A percentile compares a stretch with the other conserved stretches of the same genome.
Conservation (phyloP, 1,284 basidiomycete genomes). For the Volvariella volvacea region DNA sequence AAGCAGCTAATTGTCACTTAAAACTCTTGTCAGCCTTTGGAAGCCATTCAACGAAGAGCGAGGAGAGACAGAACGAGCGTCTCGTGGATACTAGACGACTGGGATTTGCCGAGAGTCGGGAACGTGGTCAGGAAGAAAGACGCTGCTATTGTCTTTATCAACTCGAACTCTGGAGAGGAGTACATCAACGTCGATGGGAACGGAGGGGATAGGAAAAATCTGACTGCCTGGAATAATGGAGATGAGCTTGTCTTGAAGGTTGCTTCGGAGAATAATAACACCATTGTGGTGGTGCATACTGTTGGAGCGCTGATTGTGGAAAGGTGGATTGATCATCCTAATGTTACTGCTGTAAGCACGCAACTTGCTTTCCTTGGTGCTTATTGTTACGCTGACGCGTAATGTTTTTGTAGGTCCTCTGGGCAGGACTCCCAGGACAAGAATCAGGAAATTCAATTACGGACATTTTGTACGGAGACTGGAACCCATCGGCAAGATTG, state of each 20-base stretch:
- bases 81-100: constrained; percentile 63
- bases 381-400: background rate
- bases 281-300: constrained; percentile 75
- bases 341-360: constrained; percentile 43
- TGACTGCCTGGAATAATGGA: constrained; percentile 76
- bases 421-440: constrained; percentile 65
- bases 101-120: constrained; percentile 43
- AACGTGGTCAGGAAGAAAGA: constrained; percentile 45
- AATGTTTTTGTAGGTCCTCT: constrained; percentile 40
- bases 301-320: constrained; percentile 73
- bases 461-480: constrained; percentile 65
- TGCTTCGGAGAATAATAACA: constrained; percentile 65
- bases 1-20: too few relatives aligned
- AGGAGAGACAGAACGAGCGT: constrained; percentile 40
- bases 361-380: background rate
- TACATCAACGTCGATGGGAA: constrained; percentile 77
- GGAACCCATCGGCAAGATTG: constrained; percentile 71
- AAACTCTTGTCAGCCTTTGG: constrained; percentile 44
- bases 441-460: constrained; percentile 74
- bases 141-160: constrained; percentile 69
- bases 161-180: constrained; percentile 68
- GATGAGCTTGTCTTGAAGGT: constrained; percentile 57
- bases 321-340: constrained; percentile 73
- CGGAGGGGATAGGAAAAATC: constrained; percentile 70
- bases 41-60: constrained; percentile 63